These are phyloP conservation scores for Nakaseomyces nivariensis DNA, from an alignment of 1,139 yeast genomes.

Conservation along the genomic window DNA sequence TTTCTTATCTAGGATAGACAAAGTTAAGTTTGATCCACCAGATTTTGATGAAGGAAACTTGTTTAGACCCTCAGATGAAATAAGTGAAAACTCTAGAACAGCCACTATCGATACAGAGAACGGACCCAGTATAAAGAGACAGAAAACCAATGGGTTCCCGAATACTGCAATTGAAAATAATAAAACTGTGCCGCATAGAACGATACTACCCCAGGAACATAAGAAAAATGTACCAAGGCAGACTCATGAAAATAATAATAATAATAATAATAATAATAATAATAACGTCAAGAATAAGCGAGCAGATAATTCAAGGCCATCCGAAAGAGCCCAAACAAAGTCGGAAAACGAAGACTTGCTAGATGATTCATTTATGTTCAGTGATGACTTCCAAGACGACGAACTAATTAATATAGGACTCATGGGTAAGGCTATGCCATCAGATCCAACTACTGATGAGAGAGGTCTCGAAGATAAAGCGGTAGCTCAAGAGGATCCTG, in stretches of 20 bases:
- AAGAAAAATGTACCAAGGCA: background rate
- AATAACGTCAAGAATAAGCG: constrained; percentile 2
- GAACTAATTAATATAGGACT: constrained; percentile 21
- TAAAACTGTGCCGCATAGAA: constrained; percentile 7
- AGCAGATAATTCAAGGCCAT: constrained; percentile 16
- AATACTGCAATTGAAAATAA: constrained; percentile 11
- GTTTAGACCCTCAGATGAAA: constrained; percentile 33
- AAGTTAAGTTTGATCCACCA: constrained; percentile 40
- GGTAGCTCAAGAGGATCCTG: constrained; percentile 1
- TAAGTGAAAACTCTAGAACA: constrained; percentile 26
- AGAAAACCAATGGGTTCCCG: background rate
- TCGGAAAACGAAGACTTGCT: constrained; percentile 33
- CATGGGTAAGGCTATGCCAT: background rate
- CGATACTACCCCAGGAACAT: background rate
- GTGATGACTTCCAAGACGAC: constrained; percentile 44
- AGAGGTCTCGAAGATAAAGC: background rate
- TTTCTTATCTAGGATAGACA: constrained; percentile 42
- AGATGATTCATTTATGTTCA: constrained; percentile 58
- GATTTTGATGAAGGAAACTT: constrained; percentile 42
- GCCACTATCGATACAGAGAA: constrained; percentile 15
- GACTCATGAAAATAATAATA: constrained; percentile 3
- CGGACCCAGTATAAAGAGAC: background rate
- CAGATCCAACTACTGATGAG: background rate
- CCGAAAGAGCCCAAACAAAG: constrained; percentile 7
- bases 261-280: constrained; percentile 3